Conservation (phyloP, 2,329 filamentous ascomycete species). For the Colletotrichum salicis region DNA sequence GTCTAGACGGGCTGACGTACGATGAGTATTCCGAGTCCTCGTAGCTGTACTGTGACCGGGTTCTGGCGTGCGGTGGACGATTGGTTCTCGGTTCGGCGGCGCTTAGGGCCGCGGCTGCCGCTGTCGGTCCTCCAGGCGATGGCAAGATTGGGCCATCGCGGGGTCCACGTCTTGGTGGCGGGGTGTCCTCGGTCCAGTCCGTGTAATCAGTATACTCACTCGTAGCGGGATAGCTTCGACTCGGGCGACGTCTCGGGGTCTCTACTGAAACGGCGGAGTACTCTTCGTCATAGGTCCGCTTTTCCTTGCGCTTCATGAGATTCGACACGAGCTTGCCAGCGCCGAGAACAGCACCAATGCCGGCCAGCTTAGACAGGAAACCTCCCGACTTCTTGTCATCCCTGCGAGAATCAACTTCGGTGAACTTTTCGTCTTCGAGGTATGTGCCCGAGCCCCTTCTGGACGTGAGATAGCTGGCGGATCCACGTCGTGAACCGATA, state of each 20-base stretch:
- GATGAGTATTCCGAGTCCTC: slow-evolving; percentile 69
- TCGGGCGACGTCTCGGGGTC: slow-evolving; percentile 63
- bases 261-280: slow-evolving; percentile 72
- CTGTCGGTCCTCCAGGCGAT: slow-evolving; percentile 55
- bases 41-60: slow-evolving; percentile 55
- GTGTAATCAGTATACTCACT: slow-evolving; percentile 66
- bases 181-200: slow-evolving; percentile 45
- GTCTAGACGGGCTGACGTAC: slow-evolving; percentile 71
- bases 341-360: slow-evolving; percentile 70
- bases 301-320: slow-evolving; percentile 64
- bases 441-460: slow-evolving; percentile 67
- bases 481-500: slow-evolving; percentile 62
- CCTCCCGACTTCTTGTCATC: slow-evolving; percentile 54
- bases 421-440: slow-evolving; percentile 72
- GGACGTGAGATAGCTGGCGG: slow-evolving; percentile 67
- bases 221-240: slow-evolving; percentile 51
- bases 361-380: slow-evolving; percentile 69
- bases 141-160: slow-evolving; percentile 57
- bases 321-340: slow-evolving; percentile 71
- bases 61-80: slow-evolving; percentile 57
- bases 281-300: slow-evolving; percentile 63
- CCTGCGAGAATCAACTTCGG: slow-evolving; percentile 53
- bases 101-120: slow-evolving; percentile 58
- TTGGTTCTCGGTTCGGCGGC: slow-evolving; percentile 58
- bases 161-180: slow-evolving; percentile 24